phyloP scores from a whole-genome alignment of 106 monocot genomes.

The Cymbidium sinense region DNA sequence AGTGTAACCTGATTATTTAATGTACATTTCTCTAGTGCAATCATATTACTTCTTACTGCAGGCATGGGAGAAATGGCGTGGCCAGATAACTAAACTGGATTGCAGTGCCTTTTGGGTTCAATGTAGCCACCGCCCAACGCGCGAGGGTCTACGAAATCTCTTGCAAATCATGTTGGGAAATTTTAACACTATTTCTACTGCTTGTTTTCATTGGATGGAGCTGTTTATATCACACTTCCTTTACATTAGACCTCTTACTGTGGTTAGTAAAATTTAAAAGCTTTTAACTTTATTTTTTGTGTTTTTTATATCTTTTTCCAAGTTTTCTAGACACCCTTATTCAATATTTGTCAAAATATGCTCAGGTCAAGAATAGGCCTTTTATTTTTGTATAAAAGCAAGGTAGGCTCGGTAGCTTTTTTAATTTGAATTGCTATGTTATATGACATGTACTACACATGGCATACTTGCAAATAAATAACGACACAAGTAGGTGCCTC shows the following conservation, averaged over 20 bases:
- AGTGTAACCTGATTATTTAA: not conserved
- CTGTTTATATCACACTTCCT: constrained; percentile 74
- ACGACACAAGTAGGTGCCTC: not conserved
- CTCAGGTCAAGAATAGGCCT: not conserved
- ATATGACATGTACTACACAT: not conserved
- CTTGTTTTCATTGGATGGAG: constrained; percentile 87
- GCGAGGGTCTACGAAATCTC: constrained; percentile 73
- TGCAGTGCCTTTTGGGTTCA: constrained; percentile 94
- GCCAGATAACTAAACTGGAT: constrained; percentile 70
- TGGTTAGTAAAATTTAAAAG: constrained; percentile 33
- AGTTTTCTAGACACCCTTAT: not conserved
- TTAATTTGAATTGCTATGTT: not conserved
- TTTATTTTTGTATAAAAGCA: not conserved
- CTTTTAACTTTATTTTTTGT: not conserved
- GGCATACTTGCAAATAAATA: not conserved
- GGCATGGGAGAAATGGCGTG: constrained; percentile 97
- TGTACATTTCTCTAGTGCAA: not conserved
- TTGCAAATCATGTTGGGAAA: constrained; percentile 90
- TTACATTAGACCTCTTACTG: constrained; percentile 67
- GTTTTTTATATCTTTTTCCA: not conserved
- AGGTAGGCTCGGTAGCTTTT: not conserved
- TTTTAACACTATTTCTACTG: constrained; percentile 34
- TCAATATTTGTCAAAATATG: not conserved
- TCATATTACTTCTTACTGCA: constrained; percentile 20
- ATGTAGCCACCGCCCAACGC: constrained; percentile 66